phyloP scores from a whole-genome alignment of 1,284 basidiomycete species.

The Cutaneotrichosporon dermatis region DNA sequence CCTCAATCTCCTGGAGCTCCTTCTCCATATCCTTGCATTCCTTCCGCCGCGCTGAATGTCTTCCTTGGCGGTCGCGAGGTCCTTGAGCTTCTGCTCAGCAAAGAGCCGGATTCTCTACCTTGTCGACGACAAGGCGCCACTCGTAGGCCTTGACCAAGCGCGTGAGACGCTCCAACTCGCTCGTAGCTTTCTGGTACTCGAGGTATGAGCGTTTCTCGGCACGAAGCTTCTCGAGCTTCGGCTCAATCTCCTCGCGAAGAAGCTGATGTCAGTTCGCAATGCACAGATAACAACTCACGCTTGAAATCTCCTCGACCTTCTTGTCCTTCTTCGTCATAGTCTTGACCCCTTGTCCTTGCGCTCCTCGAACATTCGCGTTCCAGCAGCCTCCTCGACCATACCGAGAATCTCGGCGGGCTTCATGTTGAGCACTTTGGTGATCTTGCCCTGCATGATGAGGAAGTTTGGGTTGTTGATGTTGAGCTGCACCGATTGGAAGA shows the following conservation, averaged over 20 bases:
- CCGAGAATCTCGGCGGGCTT: constrained; percentile 94
- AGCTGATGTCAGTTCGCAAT: constrained; percentile 46
- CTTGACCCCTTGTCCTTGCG: constrained; percentile 95
- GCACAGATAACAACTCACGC: constrained; percentile 41
- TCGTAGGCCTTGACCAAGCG: constrained; percentile 84
- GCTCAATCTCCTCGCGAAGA: constrained; percentile 85
- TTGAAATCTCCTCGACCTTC: constrained; percentile 83
- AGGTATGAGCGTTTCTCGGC: constrained; percentile 86
- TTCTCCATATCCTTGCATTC: constrained; percentile 54
- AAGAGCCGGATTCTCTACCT: constrained; percentile 50
- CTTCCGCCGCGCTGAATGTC: constrained; percentile 51
- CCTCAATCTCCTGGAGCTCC: constrained; percentile 63
- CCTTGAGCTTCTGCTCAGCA: constrained; percentile 36
- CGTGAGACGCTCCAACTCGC: constrained; percentile 87
- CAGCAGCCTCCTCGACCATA: constrained; percentile 98
- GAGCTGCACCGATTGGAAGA: constrained; percentile 96
- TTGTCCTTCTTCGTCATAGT: constrained; percentile 98
- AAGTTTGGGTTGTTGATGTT: constrained; percentile 99
- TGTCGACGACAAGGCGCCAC: constrained; percentile 69
- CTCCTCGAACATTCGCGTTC: constrained; percentile 99
- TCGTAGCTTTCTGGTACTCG: constrained; percentile 82
- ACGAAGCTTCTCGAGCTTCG: constrained; percentile 87
- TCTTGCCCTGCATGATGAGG: constrained; percentile 97
- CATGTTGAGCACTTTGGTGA: constrained; percentile 98
- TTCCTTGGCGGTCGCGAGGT: constrained; percentile 42